A percentile compares a stretch with the other conserved stretches of the same genome.
Conservation (phyloP, 2,329 filamentous ascomycete species). For the Ceratocystis destructans region DNA sequence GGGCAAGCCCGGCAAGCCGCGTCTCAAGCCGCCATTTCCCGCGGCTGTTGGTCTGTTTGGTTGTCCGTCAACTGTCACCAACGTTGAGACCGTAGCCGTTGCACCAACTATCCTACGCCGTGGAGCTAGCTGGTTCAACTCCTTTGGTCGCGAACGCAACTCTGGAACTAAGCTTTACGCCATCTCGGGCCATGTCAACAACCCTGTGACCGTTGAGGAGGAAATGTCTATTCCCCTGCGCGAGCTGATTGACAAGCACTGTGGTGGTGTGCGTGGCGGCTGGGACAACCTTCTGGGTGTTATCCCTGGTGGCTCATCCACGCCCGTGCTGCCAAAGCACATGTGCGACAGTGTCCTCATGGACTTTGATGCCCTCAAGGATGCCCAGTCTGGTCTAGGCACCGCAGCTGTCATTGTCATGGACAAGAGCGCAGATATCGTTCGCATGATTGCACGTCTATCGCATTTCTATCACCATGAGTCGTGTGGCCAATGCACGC, state of each 20-base stretch:
- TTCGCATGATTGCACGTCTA: slow-evolving; percentile 82
- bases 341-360: slow-evolving; percentile 93
- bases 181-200: slow-evolving; percentile 98
- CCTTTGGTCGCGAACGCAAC: slow-evolving; percentile 91
- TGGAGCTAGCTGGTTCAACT: slow-evolving; percentile 82
- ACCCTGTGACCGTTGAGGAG: slow-evolving; percentile 94
- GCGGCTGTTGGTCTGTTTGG: slow-evolving; percentile 95
- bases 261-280: slow-evolving; percentile 85
- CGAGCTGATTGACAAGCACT: slow-evolving; percentile 96
- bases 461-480: slow-evolving; percentile 98
- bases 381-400: slow-evolving; percentile 90
- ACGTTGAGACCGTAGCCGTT: slow-evolving; percentile 93
- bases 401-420: slow-evolving; percentile 98
- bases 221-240: slow-evolving; percentile 97
- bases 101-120: slow-evolving; percentile 90
- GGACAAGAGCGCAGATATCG: slow-evolving; percentile 95
- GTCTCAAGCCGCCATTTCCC: slow-evolving; percentile 96
- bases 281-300: slow-evolving; percentile 96
- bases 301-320: slow-evolving; percentile 93
- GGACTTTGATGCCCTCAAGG: slow-evolving; percentile 98
- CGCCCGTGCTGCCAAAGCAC: slow-evolving; percentile 79
- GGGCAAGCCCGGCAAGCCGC: slow-evolving; percentile 96
- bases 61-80: slow-evolving; percentile 94
- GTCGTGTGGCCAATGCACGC: slow-evolving; percentile 95
- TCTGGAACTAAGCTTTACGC: slow-evolving; percentile 96